Evolutionary conservation across 345 rosid genomes (phyloP).

Genomic region (Pelargonium nanum): DNA sequence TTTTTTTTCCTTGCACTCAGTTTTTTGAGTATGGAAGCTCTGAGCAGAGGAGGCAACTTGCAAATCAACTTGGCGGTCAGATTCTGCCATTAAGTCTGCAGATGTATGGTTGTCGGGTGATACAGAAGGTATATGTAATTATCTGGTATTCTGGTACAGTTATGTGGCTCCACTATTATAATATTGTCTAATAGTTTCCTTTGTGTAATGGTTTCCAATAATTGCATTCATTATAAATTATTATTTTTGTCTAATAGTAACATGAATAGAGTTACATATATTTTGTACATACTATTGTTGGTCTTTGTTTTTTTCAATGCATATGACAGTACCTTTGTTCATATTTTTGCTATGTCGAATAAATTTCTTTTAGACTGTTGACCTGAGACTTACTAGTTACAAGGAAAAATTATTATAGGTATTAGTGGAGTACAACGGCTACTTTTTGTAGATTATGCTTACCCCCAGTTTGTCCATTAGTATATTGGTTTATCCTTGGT

Average conservation of each 20-base stretch:
- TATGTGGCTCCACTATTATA: neutral
- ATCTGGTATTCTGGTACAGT: neutral
- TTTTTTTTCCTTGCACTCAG: constrained; percentile 26
- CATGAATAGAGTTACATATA: too few relatives aligned
- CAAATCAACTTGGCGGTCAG: constrained; percentile 80
- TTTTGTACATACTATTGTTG: too few relatives aligned
- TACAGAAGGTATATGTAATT: constrained; percentile 62
- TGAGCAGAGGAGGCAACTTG: constrained; percentile 80
- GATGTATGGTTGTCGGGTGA: constrained; percentile 99
- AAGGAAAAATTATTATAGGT: too few relatives aligned
- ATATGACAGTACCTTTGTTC: neutral
- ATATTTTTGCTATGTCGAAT: neutral
- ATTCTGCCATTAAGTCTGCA: constrained; percentile 84
- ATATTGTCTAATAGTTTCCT: neutral
- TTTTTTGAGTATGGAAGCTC: constrained; percentile 86
- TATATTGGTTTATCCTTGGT: too few relatives aligned
- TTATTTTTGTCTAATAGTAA: too few relatives aligned
- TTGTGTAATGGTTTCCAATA: neutral
- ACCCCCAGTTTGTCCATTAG: too few relatives aligned
- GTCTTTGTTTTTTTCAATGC: neutral
- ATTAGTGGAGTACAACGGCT: too few relatives aligned
- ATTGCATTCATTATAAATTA: neutral
- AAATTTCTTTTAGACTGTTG: neutral
- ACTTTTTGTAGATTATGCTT: too few relatives aligned
- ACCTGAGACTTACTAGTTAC: too few relatives aligned